Conservation (phyloP, 441 rosid species). For the Melastoma candidum region DNA sequence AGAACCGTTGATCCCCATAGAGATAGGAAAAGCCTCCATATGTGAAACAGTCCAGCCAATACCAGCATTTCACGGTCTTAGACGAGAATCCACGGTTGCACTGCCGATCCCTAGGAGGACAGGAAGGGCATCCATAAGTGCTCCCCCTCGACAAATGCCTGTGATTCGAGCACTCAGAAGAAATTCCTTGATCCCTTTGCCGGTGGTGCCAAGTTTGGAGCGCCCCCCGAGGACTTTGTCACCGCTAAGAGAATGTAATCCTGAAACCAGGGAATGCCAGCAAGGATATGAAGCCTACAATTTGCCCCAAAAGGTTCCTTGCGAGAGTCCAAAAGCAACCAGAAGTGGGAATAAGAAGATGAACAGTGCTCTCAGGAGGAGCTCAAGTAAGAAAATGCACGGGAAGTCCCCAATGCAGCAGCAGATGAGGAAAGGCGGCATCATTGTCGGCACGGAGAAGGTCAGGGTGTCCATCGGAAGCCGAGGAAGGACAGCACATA, state of each 20-base stretch:
- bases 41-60: conserved; percentile 34
- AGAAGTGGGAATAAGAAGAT: conserved; percentile 44
- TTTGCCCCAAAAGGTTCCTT: conserved; percentile 35
- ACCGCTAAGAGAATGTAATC: conserved; percentile 22
- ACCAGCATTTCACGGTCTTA: conserved; percentile 40
- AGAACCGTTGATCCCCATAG: conserved; percentile 42
- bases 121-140: conserved; percentile 70
- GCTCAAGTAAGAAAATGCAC: conserved; percentile 63
- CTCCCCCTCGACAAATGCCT: conserved; percentile 31
- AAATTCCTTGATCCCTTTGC: conserved; percentile 66
- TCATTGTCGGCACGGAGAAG: conserved; percentile 82
- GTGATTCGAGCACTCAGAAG: conserved; percentile 55
- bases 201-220: conserved; percentile 24
- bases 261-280: conserved; percentile 25
- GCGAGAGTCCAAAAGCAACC: conserved; percentile 47
- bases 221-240: conserved; percentile 22
- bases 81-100: conserved; percentile 60
- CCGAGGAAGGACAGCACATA: conserved; percentile 59
- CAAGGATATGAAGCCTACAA: conserved; percentile 21
- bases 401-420: conserved; percentile 54
- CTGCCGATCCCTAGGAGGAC: conserved; percentile 49
- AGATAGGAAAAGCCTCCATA: conserved; percentile 70
- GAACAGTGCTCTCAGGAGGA: conserved; percentile 53
- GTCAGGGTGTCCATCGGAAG: conserved; percentile 83
- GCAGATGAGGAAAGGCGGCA: conserved; percentile 59